Base-by-base conservation (phyloP, 768 basidiomycete species). In the Clathrus columnatus region DNA sequence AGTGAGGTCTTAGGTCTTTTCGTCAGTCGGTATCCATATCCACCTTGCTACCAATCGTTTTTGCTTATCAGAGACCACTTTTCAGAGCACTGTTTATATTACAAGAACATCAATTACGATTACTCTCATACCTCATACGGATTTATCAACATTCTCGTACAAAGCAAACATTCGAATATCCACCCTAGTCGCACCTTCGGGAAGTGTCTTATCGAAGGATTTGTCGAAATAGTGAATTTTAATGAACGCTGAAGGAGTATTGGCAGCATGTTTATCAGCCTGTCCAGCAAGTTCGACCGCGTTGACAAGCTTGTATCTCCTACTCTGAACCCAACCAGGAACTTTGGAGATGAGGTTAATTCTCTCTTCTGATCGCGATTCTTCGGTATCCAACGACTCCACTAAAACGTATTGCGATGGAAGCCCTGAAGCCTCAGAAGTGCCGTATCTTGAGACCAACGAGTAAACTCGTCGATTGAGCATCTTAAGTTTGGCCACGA, bases 251-350 rank as follows among this genome's bases (percentile, higher is more conserved):
- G 74, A 71, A 14, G 62, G 56, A 17, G 26, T 14, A 14, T 18
- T n/a, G 21, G 48, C n/a, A 57, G 36, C 42, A 61, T 29, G 54
- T 56, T 45, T 53, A 51, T 26, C 54, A 60, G 20, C 66, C 59
- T 43, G 60, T 54, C 28, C 69, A 24, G 57, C 61, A 21, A 59
- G 61, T 23, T 63, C 67, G 17, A 48, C 47, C 41, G 54, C 45
- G 21, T 56, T 57, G 51, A 65, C 65, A 59, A 47, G 23, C 44
- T 48, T 62, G 60, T 73, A 80, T 44, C 77, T 69, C 57, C 70
- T 63, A 0, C 73, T 75, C 27, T 74, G 69, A 17, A 71, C 58
- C 73, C 76, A 79, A 11, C 71, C 73, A 4, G 77, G 75, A 6
- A 68, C 67, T 48, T 64, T 65, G 18, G 70, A 63, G 24, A 80